Percentiles rank a stretch among this genome's conserved stretches.
Evolutionary conservation across 345 rosid genomes (phyloP).

Genomic region (Dipteronia dyeriana): DNA sequence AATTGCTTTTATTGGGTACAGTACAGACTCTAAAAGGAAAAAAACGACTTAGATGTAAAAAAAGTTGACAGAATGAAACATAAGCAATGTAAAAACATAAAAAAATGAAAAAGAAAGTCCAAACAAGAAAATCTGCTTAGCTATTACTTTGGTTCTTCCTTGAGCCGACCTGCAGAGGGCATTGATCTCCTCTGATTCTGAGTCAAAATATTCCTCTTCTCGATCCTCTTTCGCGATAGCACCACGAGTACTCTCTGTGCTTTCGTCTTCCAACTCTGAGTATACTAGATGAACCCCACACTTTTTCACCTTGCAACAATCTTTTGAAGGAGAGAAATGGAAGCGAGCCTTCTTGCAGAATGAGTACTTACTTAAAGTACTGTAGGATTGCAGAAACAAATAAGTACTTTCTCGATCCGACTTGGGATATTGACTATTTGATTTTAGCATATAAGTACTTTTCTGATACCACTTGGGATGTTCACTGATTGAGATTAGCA

Average conservation of each 20-base stretch:
- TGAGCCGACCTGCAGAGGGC: not conserved
- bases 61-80: too few relatives aligned
- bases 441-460: too few relatives aligned
- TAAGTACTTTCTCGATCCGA: not conserved
- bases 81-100: not conserved
- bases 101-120: not conserved
- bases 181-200: not conserved
- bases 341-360: not conserved
- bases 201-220: not conserved
- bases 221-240: not conserved
- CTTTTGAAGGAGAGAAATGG: constrained; percentile 9
- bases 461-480: too few relatives aligned
- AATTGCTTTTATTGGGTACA: too few relatives aligned
- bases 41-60: too few relatives aligned
- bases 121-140: not conserved
- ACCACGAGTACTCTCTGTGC: too few relatives aligned
- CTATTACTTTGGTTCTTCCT: not conserved
- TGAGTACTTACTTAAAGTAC: not conserved
- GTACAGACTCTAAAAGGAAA: too few relatives aligned
- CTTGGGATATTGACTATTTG: not conserved
- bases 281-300: not conserved
- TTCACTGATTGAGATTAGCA: not conserved
- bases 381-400: too few relatives aligned
- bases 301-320: too few relatives aligned
- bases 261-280: not conserved